A percentile compares a stretch with the other conserved stretches of the same genome.
Conservation (phyloP, 345 rosid genomes). For the Aethionema arabicum region DNA sequence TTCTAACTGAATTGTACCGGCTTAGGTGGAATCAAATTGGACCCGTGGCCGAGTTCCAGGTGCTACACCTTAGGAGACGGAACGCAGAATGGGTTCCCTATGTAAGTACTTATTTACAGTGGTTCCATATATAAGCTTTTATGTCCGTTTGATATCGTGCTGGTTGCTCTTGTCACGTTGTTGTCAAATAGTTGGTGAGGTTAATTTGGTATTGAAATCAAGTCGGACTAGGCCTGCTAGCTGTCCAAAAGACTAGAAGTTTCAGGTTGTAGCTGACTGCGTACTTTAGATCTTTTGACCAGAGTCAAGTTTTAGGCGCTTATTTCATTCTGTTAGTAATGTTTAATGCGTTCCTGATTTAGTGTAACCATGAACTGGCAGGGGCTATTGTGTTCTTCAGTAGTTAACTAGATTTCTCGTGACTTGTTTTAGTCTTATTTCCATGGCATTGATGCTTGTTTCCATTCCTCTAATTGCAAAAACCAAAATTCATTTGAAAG, state of each 20-base stretch:
- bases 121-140: constrained; percentile 53
- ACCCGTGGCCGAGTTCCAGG: constrained; percentile 77
- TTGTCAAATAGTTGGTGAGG: constrained; percentile 5
- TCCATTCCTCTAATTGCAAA: constrained; percentile 2
- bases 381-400: background rate
- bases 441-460: background rate
- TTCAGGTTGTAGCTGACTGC: background rate
- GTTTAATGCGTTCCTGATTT: background rate
- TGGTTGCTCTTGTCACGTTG: background rate
- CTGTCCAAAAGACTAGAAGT: constrained; percentile 1
- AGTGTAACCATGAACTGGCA: background rate
- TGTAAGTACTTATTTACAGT: constrained; percentile 48
- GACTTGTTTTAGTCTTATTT: constrained; percentile 16
- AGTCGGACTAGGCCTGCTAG: constrained; percentile 8
- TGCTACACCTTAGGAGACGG: constrained; percentile 71
- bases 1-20: constrained; percentile 80
- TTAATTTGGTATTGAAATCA: constrained; percentile 12
- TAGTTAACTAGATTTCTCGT: background rate
- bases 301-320: constrained; percentile 1
- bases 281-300: background rate
- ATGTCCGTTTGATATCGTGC: background rate
- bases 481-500: constrained; percentile 7
- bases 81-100: constrained; percentile 76
- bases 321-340: constrained; percentile 9
- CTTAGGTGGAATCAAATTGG: constrained; percentile 64